Percentiles rank a stretch among this genome's conserved stretches.
phyloP scores from a whole-genome alignment of 1,284 basidiomycete genomes.

The Tausonia pullulans region DNA sequence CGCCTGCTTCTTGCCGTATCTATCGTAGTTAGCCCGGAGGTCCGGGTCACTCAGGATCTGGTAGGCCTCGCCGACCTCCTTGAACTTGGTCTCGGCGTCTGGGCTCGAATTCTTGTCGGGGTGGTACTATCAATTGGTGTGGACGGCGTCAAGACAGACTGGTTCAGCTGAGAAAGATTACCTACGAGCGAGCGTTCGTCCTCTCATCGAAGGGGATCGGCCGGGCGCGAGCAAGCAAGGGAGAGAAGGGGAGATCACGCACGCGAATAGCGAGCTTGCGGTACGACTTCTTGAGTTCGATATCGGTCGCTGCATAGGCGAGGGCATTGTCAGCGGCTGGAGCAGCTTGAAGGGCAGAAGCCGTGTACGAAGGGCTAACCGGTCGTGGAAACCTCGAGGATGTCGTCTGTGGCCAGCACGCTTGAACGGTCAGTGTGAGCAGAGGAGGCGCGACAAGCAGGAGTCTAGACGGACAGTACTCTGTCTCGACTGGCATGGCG shows the following conservation, averaged over 20 bases:
- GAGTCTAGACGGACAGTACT: background rate
- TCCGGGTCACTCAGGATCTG: slow-evolving; percentile 79
- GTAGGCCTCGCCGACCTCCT: slow-evolving; percentile 88
- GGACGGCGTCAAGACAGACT: background rate
- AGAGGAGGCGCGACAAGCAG: background rate
- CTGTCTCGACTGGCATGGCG: slow-evolving; percentile 11
- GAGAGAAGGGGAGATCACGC: slow-evolving; percentile 21
- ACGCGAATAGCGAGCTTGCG: slow-evolving; percentile 91
- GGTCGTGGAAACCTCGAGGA: background rate
- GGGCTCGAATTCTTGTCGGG: slow-evolving; percentile 84
- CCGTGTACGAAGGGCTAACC: background rate
- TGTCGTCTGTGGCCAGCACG: background rate
- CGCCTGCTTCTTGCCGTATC: slow-evolving; percentile 74
- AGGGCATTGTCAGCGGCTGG: background rate
- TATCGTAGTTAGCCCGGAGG: slow-evolving; percentile 82
- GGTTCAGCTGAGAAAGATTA: background rate
- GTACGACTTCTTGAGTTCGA: slow-evolving; percentile 88
- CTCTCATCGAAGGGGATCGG: background rate
- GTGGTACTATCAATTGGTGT: slow-evolving; percentile 50
- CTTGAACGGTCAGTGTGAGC: background rate
- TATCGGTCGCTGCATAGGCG: slow-evolving; percentile 38
- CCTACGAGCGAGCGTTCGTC: background rate
- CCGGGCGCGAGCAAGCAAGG: background rate
- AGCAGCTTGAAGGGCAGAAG: background rate
- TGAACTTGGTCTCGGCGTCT: slow-evolving; percentile 85